Conservation (phyloP, 495 filamentous ascomycete genomes). For the Letharia lupina region DNA sequence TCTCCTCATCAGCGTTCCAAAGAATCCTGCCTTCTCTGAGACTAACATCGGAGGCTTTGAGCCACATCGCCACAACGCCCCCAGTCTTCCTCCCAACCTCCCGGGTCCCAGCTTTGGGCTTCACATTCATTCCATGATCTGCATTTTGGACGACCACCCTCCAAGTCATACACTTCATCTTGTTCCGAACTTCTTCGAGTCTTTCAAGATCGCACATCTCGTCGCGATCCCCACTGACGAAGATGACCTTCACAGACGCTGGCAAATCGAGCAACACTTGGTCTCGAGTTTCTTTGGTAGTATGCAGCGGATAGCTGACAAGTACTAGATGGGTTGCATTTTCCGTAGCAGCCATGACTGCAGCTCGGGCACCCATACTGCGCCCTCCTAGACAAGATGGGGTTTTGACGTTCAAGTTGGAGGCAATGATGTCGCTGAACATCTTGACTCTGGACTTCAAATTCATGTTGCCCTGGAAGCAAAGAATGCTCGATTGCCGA, state of each 20-base stretch:
- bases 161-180: constrained; percentile 31
- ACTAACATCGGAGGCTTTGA: constrained; percentile 11
- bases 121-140: constrained; percentile 36
- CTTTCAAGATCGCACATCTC: constrained; percentile 30
- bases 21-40: constrained; percentile 14
- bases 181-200: constrained; percentile 26
- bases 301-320: constrained; percentile 33
- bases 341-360: constrained; percentile 29
- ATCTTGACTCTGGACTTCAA: constrained; percentile 28
- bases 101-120: constrained; percentile 21
- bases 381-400: constrained; percentile 29
- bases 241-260: constrained; percentile 26
- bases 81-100: constrained; percentile 27
- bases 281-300: constrained; percentile 29
- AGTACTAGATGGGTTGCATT: constrained; percentile 27
- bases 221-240: constrained; percentile 31
- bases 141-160: constrained; percentile 29
- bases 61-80: constrained; percentile 30
- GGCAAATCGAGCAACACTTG: constrained; percentile 30
- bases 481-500: constrained; percentile 20
- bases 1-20: constrained; percentile 18
- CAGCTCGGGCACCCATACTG: constrained; percentile 37
- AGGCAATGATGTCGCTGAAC: constrained; percentile 27
- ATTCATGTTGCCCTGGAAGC: constrained; percentile 35
- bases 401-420: constrained; percentile 2